phyloP scores from a whole-genome alignment of 1,139 yeast species.

The Magnusiomyces ingens region DNA sequence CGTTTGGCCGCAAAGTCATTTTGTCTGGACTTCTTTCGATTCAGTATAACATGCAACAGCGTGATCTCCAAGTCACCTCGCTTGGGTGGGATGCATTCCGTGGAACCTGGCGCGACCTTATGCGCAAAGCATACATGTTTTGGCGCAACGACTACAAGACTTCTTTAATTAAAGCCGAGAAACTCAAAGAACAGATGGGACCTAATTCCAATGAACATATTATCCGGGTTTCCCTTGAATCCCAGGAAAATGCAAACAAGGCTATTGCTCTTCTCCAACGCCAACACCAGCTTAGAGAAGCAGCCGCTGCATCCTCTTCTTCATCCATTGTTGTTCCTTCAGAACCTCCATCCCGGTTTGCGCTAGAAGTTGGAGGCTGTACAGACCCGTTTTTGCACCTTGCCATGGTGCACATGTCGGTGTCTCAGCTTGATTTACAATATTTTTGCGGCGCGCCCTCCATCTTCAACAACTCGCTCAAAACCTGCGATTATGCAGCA shows the following conservation, averaged over 20 bases:
- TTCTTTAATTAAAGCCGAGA: no score
- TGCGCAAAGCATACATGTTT: conserved; percentile 55
- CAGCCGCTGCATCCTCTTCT: conserved; percentile 29
- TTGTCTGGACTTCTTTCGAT: conserved; percentile 66
- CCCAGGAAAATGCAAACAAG: conserved; percentile 5
- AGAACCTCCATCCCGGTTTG: background rate
- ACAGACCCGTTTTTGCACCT: conserved; percentile 43
- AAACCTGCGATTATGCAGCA: conserved; percentile 49
- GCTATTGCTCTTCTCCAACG: conserved; percentile 13
- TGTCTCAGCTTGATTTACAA: conserved; percentile 71
- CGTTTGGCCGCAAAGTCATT: conserved; percentile 58
- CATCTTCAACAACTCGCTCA: conserved; percentile 67
- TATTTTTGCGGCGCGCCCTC: conserved; percentile 79
- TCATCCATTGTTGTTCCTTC: conserved; percentile 12
- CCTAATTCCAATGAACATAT: conserved; percentile 11
- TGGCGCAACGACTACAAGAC: conserved; percentile 36
- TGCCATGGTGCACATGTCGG: conserved; percentile 63
- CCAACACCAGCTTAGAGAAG: conserved; percentile 26
- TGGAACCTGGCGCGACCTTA: conserved; percentile 56
- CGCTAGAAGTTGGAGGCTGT: conserved; percentile 22
- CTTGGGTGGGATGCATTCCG: conserved; percentile 40
- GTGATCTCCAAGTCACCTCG: conserved; percentile 50
- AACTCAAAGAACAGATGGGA: background rate
- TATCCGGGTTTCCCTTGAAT: conserved; percentile 30
- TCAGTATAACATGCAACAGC: conserved; percentile 68